Conservation (phyloP, 2,329 filamentous ascomycete genomes). For the Sporothrix luriei region DNA sequence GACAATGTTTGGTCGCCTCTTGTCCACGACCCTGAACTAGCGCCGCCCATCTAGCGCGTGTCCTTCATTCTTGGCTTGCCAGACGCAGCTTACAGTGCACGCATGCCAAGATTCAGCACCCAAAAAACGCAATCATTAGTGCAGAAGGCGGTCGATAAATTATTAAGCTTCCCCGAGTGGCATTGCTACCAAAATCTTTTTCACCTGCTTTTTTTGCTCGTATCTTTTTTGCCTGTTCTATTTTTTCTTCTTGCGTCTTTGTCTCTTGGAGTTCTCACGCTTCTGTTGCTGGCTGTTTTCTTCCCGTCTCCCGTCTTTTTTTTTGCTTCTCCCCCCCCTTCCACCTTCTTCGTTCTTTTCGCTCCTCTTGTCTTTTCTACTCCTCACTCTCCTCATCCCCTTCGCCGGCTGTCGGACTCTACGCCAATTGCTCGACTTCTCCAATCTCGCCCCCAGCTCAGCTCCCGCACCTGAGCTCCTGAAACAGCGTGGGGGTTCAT, state of each 20-base stretch:
- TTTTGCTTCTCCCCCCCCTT: background rate
- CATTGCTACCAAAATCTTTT: slow-evolving; percentile 6
- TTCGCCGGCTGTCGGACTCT: background rate
- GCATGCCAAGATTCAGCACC: background rate
- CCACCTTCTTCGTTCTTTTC: background rate
- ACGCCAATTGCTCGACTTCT: slow-evolving; percentile 7
- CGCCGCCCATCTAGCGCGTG: slow-evolving; percentile 9
- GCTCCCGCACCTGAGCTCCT: slow-evolving; percentile 18
- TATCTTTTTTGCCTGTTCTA: background rate
- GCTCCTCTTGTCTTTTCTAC: background rate
- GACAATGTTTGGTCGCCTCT: slow-evolving; percentile 1
- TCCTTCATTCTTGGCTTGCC: slow-evolving; percentile 18
- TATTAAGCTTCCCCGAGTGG: slow-evolving; percentile 18
- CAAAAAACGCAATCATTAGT: slow-evolving; percentile 1
- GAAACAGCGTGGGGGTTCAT: slow-evolving; percentile 32
- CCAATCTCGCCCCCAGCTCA: slow-evolving; percentile 12
- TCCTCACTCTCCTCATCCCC: background rate
- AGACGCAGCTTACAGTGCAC: slow-evolving; percentile 16
- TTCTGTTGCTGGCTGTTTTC: slow-evolving; percentile 20
- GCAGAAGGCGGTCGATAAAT: slow-evolving; percentile 1
- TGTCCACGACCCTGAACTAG: slow-evolving; percentile 16
- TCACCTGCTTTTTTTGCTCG: background rate
- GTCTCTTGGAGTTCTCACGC: slow-evolving; percentile 7
- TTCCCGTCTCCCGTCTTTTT: background rate
- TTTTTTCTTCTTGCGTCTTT: slow-evolving; percentile 18